These are phyloP conservation scores for Sclerotinia subarctica DNA, from an alignment of 2,329 filamentous ascomycete genomes.

Conservation along the genomic window DNA sequence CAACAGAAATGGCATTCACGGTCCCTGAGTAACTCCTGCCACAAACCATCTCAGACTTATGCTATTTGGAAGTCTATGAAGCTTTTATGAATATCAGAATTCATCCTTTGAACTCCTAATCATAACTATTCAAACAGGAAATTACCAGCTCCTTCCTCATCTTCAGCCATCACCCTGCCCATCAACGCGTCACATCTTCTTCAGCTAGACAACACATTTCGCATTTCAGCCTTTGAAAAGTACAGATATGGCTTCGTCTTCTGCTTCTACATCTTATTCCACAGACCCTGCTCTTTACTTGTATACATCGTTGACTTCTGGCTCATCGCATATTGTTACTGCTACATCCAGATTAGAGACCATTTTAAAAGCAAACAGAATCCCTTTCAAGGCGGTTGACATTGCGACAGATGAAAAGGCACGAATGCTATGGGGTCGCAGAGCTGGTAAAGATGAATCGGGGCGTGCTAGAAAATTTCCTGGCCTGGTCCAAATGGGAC, in stretches of 20 bases:
- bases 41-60: background rate
- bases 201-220: background rate
- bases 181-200: background rate
- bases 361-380: conserved; percentile 89
- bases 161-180: background rate
- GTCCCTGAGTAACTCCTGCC: background rate
- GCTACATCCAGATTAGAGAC: conserved; percentile 94
- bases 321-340: conserved; percentile 93
- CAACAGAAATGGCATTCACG: conserved; percentile 6
- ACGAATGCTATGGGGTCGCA: conserved; percentile 81
- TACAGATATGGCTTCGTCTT: conserved; percentile 36
- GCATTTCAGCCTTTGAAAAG: background rate
- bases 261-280: conserved; percentile 35
- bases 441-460: conserved; percentile 66
- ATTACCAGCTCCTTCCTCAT: background rate
- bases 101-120: background rate
- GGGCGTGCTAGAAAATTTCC: conserved; percentile 75
- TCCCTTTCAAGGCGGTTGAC: conserved; percentile 91
- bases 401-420: conserved; percentile 87
- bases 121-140: background rate
- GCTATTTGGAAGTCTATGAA: conserved; percentile 1
- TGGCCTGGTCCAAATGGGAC: conserved; percentile 80
- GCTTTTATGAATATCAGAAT: background rate
- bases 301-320: conserved; percentile 92
- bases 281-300: conserved; percentile 79